Base-by-base conservation (phyloP, 768 basidiomycete genomes). In the Serendipita sp. region DNA sequence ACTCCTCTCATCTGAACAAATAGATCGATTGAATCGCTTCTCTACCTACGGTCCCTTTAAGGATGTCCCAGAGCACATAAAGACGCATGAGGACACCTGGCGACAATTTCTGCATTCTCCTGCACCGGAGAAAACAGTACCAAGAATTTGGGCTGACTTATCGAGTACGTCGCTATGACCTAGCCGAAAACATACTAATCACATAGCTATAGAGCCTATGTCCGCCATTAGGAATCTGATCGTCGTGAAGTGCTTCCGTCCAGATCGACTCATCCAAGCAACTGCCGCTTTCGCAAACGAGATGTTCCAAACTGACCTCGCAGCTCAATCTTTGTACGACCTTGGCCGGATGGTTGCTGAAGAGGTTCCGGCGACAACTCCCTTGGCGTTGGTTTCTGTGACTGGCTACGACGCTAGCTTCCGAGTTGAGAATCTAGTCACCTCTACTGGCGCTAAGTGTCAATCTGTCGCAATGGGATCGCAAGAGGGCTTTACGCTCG, bases 401-500 rank as follows among this genome's bases (percentile, higher is more conserved):
- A 84, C 90, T 2, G 96, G 96, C 16, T 95, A 96, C 69, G 96
- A 99, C 71, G 96, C 96, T n/a, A 95, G 93, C 72, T 98, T 94
- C 72, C 83, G 89, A 56, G 90, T 96, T 42, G 93, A 96, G 68
- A 85, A 85, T 67, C 80, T 95, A 44, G 83, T 93, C 66, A 83
- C 86, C 70, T 84, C 83, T 60, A 83, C 83, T 11, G 83, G 84
- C 16, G 78, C 82, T 30, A 82, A 86, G 26, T 93, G 91, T 63
- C 78, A 86, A 1, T 90, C 91, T 1, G 90, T 99, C 24, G 96
- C 96, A 14, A 96, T 99, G 93, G 96, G 96, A 24, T 96, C 95
- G 1, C 88, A 93, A 66, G 96, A 99, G 77, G 95, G 95, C n/a
- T 95, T 91, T 72, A 82, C 83, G 2, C 79, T 94, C 1, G 96